Base-by-base conservation (phyloP, 805 yeast species). In the Hanseniaspora meyeri region DNA sequence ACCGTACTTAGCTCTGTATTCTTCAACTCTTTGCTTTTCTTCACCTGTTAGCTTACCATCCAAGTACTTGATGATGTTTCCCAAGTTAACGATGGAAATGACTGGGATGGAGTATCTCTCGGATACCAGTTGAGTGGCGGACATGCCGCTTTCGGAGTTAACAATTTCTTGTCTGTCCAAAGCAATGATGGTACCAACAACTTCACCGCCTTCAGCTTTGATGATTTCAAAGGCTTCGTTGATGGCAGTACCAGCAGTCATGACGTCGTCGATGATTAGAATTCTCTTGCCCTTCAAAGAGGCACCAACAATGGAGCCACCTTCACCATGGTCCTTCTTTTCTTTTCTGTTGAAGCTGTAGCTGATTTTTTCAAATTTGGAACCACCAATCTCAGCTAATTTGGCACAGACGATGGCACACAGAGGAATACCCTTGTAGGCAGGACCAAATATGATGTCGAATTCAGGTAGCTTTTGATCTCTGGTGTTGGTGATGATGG, bases 191-290 rank as follows among this genome's bases (percentile, higher is more conserved):
- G 88, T 80, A 9, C 95, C 97, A 49, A 82, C 86, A 24, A 88
- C 84, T 14, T 72, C 65, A 50, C 96, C 98, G 38, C 78, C 73
- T 62, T 82, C 91, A 29, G 72, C 71, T 5, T 65, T 70, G 63
- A 93, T 88, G 64, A 93, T 85, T 50, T 77, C 80, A 64, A 87
- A 85, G 0, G 97, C 97, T 72, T 93, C 97, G 64, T 85, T 85
- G 68, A 90, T 89, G 51, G 98, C 97, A 58, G 97, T 93, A 43
- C 98, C 98, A 1, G 97, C 97, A 59, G 97, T 91, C 83, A 91
- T 90, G 45, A 93, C 97, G 65, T 91, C 98, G 70, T 93, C 98
- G 60, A 91, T 88, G 64, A 93, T 87, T 64, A 93, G 73, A 27
- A 91, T 80, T 59, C 77, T 77, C 69, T 90, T 85, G 50, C 78